Evolutionary conservation across 2,329 filamentous ascomycete genomes (phyloP).

Genomic region (Epichloe sibirici): DNA sequence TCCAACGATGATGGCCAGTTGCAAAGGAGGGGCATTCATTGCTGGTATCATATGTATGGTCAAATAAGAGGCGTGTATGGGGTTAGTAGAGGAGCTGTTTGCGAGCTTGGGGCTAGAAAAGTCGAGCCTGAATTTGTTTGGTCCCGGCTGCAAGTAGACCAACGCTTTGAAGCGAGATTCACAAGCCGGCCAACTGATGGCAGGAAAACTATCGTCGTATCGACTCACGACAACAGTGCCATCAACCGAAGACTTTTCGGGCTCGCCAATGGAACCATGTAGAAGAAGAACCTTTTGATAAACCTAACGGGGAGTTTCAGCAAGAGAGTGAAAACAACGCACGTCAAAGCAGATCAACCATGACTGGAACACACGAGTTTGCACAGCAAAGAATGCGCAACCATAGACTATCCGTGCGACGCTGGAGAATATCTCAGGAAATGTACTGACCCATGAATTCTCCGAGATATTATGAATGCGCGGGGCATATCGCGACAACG

Average conservation of each 20-base stretch:
- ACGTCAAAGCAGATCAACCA: background rate
- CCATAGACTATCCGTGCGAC: background rate
- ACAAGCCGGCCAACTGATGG: constrained; percentile 74
- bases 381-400: background rate
- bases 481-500: constrained; percentile 70
- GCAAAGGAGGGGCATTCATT: constrained; percentile 67
- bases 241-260: constrained; percentile 54
- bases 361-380: background rate
- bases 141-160: constrained; percentile 80
- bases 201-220: constrained; percentile 74
- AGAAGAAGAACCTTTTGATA: constrained; percentile 83
- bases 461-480: constrained; percentile 68
- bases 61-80: constrained; percentile 66
- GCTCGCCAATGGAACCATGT: constrained; percentile 69
- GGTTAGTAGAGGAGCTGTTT: constrained; percentile 52
- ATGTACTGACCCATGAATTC: constrained; percentile 63
- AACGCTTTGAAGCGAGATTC: constrained; percentile 87
- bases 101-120: constrained; percentile 75
- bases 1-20: constrained; percentile 76
- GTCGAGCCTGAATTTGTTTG: constrained; percentile 79
- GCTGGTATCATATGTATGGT: constrained; percentile 79
- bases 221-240: constrained; percentile 70
- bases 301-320: constrained; percentile 44
- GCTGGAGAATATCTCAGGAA: background rate
- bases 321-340: background rate